Evolutionary conservation across 1,284 basidiomycete genomes (phyloP).

Genomic region (Coriolopsis trogii): DNA sequence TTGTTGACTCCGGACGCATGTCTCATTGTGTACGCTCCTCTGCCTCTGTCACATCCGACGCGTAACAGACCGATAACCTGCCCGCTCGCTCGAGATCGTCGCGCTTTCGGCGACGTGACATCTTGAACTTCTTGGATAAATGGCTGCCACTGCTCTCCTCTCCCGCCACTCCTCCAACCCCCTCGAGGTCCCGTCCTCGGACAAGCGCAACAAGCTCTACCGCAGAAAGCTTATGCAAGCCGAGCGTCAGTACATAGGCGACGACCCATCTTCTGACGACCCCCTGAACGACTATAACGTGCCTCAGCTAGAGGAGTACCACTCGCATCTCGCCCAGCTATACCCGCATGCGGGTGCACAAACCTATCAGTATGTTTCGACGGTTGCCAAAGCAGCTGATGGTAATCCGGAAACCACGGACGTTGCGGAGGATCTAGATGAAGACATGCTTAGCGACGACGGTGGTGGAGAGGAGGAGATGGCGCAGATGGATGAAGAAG

Average conservation of each 20-base stretch:
- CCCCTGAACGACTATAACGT: slow-evolving; percentile 43
- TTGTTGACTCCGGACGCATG: no score
- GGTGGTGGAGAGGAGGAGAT: slow-evolving; percentile 31
- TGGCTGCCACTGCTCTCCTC: slow-evolving; percentile 41
- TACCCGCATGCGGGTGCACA: slow-evolving; percentile 34
- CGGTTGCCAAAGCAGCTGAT: slow-evolving; percentile 12
- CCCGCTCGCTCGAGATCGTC: not conserved
- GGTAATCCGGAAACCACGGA: slow-evolving; percentile 1
- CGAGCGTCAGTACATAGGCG: slow-evolving; percentile 28
- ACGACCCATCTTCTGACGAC: slow-evolving; percentile 51
- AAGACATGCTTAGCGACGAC: slow-evolving; percentile 4
- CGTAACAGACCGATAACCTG: not conserved
- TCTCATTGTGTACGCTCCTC: no score
- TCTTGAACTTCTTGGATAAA: slow-evolving; percentile 23
- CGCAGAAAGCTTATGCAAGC: slow-evolving; percentile 32
- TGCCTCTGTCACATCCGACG: no score
- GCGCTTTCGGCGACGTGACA: not conserved
- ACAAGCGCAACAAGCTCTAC: slow-evolving; percentile 54
- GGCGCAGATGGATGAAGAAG: not conserved
- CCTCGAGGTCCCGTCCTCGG: slow-evolving; percentile 69
- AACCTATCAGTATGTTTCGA: slow-evolving; percentile 12
- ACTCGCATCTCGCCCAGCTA: slow-evolving; percentile 52
- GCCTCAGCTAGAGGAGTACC: slow-evolving; percentile 51
- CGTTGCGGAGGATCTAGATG: slow-evolving; percentile 13
- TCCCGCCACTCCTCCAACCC: slow-evolving; percentile 83